Evolutionary conservation across 306 rosid species (phyloP).

Genomic region (Spatholobus suberectus): DNA sequence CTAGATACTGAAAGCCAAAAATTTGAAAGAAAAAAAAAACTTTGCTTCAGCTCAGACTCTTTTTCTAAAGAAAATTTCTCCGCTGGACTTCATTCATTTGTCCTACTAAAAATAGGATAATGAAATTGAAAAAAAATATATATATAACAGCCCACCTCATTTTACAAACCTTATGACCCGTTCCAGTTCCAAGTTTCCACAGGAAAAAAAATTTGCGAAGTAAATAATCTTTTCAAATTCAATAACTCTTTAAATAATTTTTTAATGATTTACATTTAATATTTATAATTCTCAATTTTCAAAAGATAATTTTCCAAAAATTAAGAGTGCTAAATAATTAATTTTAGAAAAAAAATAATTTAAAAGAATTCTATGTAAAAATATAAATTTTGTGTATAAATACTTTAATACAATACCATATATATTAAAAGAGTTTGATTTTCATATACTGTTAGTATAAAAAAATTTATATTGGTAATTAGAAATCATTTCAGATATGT

Average conservation of each 20-base stretch:
- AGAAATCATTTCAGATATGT: no score
- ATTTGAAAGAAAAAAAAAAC: neutral
- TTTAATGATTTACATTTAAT: neutral
- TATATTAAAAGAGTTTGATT: neutral
- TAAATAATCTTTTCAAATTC: neutral
- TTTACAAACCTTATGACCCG: neutral
- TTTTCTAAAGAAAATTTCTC: neutral
- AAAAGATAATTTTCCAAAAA: neutral
- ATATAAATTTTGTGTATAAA: neutral
- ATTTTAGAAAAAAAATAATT: no score
- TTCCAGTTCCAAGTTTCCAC: slow-evolving; percentile 5
- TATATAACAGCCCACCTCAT: neutral
- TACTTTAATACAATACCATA: neutral
- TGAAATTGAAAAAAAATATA: neutral
- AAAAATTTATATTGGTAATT: no score
- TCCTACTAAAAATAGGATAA: neutral
- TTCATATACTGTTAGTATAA: no score
- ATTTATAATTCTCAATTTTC: neutral
- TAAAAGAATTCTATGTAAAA: neutral
- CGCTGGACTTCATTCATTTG: no score
- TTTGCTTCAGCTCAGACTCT: neutral
- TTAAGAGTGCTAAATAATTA: neutral
- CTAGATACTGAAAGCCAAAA: neutral
- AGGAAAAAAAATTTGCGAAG: no score
- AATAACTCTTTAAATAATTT: neutral